Percentiles rank a stretch among this genome's conserved stretches.
These are phyloP conservation scores for Calonectria multiphialidica DNA, from an alignment of 2,329 filamentous ascomycete genomes.

Conservation along the genomic window DNA sequence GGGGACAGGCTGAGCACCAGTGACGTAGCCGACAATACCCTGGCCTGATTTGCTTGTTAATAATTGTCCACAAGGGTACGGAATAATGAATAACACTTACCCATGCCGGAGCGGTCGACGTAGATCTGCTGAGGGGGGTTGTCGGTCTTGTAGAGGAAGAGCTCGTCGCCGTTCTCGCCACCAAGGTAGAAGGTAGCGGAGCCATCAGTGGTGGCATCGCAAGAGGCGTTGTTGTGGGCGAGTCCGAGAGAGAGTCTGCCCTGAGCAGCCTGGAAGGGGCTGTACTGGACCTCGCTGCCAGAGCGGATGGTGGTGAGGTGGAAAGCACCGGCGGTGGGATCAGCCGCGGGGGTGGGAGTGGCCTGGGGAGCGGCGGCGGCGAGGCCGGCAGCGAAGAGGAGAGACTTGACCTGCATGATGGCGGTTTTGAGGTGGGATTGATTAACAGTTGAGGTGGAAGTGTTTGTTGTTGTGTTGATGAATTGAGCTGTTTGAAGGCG, in stretches of 20 bases:
- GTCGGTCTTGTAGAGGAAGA: conserved; percentile 60
- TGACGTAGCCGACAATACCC: conserved; percentile 66
- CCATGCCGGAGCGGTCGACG: conserved; percentile 71
- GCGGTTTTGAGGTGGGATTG: neutral
- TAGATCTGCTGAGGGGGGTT: conserved; percentile 61
- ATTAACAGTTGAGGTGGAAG: neutral
- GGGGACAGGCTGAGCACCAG: conserved; percentile 53
- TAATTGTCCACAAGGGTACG: neutral
- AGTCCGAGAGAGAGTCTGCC: conserved; percentile 58
- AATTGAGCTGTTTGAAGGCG: neutral
- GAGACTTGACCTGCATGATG: conserved; percentile 40
- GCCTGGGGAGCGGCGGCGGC: conserved; percentile 11
- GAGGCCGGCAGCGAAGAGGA: conserved; percentile 30
- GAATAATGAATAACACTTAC: conserved; percentile 47
- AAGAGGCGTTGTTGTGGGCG: conserved; percentile 60
- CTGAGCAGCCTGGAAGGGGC: conserved; percentile 56
- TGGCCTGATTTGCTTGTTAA: conserved; percentile 53
- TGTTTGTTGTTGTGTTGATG: neutral
- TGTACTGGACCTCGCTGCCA: conserved; percentile 61
- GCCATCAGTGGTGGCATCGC: conserved; percentile 53
- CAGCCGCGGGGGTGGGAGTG: neutral
- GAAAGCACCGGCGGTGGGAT: conserved; percentile 49
- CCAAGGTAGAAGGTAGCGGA: conserved; percentile 61
- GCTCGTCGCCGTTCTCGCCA: conserved; percentile 50
- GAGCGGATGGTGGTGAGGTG: conserved; percentile 62